Base-by-base conservation (phyloP, 495 filamentous ascomycete genomes). In the Entonaema liquescens region DNA sequence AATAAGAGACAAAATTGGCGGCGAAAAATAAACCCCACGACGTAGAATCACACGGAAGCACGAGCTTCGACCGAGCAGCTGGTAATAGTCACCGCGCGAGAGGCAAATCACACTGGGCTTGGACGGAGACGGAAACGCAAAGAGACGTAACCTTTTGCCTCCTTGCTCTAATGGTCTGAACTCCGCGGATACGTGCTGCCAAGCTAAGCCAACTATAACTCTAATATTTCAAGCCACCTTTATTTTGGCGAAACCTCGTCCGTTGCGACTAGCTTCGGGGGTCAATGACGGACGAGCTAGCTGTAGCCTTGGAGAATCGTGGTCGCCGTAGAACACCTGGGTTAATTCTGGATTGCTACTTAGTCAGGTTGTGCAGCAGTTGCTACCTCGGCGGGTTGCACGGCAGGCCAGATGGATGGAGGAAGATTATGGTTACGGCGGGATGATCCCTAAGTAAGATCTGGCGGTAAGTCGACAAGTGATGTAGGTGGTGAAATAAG, bases 361-460 rank as follows among this genome's bases (percentile, higher is more conserved):
- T 73, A 73, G 70, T 69, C 65, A 68, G 60, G 65, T 62, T 42
- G 60, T 65, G 70, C 70, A 73, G 70, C 70, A 64, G 47, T 40
- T 61, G 47, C 61, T 73, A 65, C 58, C 28, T 38, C 60, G 15
- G 49, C 3, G 52, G 40, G 70, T 65, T 61, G 65, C 65, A 68
- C 70, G 52, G 15, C 64, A 63, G 59, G 59, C 44, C 25, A 67
- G 59, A 64, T 62, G 60, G 56, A 65, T 56, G 70, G 42, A 38
- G 52, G 59, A 53, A 31, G 35, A 54, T 63, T 47, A 50, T 57
- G 47, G 50, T 65, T 35, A 55, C 33, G 40, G 62, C 29, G 47
- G 28, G 54, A 40, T 55, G 49, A 57, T 66, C 59, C 63, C 47
- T 31, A 63, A 33, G 28, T 25, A 31, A 58, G 42, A 38, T 52